phyloP scores from a whole-genome alignment of 306 rosid genomes.

The Coriaria nepalensis region DNA sequence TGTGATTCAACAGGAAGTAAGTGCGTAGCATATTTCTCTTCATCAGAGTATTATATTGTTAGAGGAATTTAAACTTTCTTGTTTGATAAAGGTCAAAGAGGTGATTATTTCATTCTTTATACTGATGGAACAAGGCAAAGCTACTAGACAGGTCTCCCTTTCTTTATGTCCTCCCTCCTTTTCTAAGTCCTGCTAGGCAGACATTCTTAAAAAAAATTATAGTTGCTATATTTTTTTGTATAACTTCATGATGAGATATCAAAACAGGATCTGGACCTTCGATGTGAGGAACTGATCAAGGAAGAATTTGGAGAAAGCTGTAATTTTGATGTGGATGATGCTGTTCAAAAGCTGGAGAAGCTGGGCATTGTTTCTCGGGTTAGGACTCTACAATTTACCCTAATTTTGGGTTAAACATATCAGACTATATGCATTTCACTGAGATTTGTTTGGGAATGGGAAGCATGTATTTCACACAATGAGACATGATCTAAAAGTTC shows the following conservation, averaged over 20 bases:
- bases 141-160: slow-evolving; percentile 47
- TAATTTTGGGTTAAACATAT: no score
- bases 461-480: no score
- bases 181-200: neutral
- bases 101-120: slow-evolving; percentile 76
- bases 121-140: slow-evolving; percentile 92
- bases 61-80: no score
- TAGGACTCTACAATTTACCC: slow-evolving; percentile 16
- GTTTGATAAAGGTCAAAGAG: slow-evolving; percentile 64
- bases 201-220: neutral
- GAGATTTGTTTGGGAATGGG: no score
- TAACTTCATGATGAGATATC: slow-evolving; percentile 1
- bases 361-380: slow-evolving; percentile 82
- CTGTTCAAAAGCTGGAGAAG: slow-evolving; percentile 66
- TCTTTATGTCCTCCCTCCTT: neutral
- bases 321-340: slow-evolving; percentile 94
- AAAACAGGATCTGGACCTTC: slow-evolving; percentile 72
- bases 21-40: slow-evolving; percentile 17
- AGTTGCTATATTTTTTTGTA: neutral
- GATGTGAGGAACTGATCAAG: slow-evolving; percentile 80
- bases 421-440: no score
- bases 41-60: neutral
- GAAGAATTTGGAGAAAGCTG: slow-evolving; percentile 65
- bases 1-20: slow-evolving; percentile 96
- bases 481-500: no score